Conservation (phyloP, 306 rosid genomes). For the Medicago ruthenica region DNA sequence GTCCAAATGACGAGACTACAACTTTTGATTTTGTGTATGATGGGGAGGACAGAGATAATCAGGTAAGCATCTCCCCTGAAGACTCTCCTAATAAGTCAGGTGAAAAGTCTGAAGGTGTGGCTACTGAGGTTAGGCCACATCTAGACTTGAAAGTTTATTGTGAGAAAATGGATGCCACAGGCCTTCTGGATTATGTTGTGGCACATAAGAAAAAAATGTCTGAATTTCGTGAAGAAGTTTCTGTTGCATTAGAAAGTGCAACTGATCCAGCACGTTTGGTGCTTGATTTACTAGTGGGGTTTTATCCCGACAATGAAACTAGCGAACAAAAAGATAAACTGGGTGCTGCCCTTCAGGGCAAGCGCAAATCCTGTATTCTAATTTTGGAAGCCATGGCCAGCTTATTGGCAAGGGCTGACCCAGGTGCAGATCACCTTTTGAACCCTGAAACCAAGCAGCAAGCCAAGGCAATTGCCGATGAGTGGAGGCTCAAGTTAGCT, state of each 20-base stretch:
- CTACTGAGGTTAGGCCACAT: slow-evolving; percentile 64
- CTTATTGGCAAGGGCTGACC: slow-evolving; percentile 73
- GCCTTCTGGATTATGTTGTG: slow-evolving; percentile 68
- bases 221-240: slow-evolving; percentile 62
- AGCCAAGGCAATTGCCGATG: slow-evolving; percentile 92
- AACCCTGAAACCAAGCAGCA: slow-evolving; percentile 87
- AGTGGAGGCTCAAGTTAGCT: slow-evolving; percentile 85
- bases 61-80: slow-evolving; percentile 78
- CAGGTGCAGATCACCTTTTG: slow-evolving; percentile 74
- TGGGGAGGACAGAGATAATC: slow-evolving; percentile 57
- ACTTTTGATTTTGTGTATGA: slow-evolving; percentile 53
- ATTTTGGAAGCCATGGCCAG: slow-evolving; percentile 74
- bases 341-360: slow-evolving; percentile 77
- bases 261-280: slow-evolving; percentile 67
- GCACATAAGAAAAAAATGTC: slow-evolving; percentile 57
- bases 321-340: slow-evolving; percentile 58
- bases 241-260: slow-evolving; percentile 76
- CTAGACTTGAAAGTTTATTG: slow-evolving; percentile 66
- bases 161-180: slow-evolving; percentile 76
- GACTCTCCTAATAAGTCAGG: slow-evolving; percentile 60
- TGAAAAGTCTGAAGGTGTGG: slow-evolving; percentile 64
- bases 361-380: slow-evolving; percentile 66
- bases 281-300: slow-evolving; percentile 85
- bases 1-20: slow-evolving; percentile 51
- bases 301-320: slow-evolving; percentile 74